A percentile compares a stretch with the other conserved stretches of the same genome.
These are phyloP conservation scores for Amanita phalloides DNA, from an alignment of 768 basidiomycete species.

Conservation along the genomic window DNA sequence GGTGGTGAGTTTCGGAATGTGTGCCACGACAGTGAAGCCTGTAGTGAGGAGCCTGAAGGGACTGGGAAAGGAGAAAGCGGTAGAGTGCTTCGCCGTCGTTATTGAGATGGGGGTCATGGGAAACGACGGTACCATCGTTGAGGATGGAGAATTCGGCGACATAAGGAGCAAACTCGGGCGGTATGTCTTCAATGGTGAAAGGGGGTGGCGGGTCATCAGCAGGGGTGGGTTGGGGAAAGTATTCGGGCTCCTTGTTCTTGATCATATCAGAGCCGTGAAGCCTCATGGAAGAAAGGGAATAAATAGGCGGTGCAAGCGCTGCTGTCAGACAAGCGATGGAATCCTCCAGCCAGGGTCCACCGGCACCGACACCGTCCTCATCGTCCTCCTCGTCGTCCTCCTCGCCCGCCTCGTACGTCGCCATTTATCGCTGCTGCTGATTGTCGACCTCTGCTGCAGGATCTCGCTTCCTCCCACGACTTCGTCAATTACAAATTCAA, in stretches of 20 bases:
- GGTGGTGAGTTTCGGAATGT: slow-evolving; percentile 42
- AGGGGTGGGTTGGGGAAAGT: neutral
- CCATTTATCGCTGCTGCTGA: neutral
- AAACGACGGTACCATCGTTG: slow-evolving; percentile 41
- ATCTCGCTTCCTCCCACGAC: slow-evolving; percentile 1
- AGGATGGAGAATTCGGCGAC: slow-evolving; percentile 47
- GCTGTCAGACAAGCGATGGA: neutral
- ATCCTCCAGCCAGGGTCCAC: neutral
- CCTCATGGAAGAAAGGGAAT: neutral
- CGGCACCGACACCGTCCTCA: slow-evolving; percentile 11
- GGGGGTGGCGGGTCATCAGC: neutral
- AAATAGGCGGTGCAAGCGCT: neutral
- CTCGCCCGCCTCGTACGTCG: neutral
- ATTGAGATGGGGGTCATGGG: slow-evolving; percentile 63
- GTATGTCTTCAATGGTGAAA: slow-evolving; percentile 12
- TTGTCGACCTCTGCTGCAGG: neutral
- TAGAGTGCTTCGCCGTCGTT: slow-evolving; percentile 63
- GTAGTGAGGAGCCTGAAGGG: slow-evolving; percentile 31
- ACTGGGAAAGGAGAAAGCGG: slow-evolving; percentile 57
- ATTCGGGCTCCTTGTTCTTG: neutral
- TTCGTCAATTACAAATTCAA: slow-evolving; percentile 9
- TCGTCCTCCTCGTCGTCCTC: slow-evolving; percentile 1
- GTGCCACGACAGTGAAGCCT: slow-evolving; percentile 41
- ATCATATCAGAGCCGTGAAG: neutral
- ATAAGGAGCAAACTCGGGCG: slow-evolving; percentile 55